These are phyloP conservation scores for Penicillium sp. DNA, from an alignment of 2,329 filamentous ascomycete species.

Conservation along the genomic window DNA sequence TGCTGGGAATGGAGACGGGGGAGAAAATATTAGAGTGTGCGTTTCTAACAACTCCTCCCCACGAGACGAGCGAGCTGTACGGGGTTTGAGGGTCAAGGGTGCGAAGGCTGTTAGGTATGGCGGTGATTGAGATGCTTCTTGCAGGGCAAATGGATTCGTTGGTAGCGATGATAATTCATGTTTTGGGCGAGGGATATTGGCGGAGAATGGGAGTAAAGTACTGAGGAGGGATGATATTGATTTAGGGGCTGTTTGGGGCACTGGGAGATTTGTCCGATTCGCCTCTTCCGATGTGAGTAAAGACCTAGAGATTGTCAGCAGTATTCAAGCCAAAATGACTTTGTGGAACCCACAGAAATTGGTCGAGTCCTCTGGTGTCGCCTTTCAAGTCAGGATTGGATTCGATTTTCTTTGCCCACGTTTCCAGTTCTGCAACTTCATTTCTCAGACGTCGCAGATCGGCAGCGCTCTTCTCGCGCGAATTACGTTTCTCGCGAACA, in stretches of 20 bases:
- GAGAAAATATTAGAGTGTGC: conserved; percentile 35
- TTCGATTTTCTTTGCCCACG: conserved; percentile 57
- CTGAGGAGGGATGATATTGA: conserved; percentile 38
- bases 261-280: conserved; percentile 18
- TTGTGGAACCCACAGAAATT: conserved; percentile 31
- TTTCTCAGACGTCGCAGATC: conserved; percentile 57
- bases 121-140: conserved; percentile 53
- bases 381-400: conserved; percentile 28
- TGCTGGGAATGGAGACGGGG: conserved; percentile 36
- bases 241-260: conserved; percentile 17
- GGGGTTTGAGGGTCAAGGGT: conserved; percentile 55
- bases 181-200: conserved; percentile 21
- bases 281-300: conserved; percentile 30
- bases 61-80: conserved; percentile 25
- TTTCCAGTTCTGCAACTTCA: conserved; percentile 56
- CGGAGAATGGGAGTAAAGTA: conserved; percentile 40
- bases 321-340: neutral
- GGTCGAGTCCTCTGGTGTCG: conserved; percentile 33
- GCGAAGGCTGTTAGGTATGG: conserved; percentile 71
- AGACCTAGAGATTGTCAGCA: conserved; percentile 28
- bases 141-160: conserved; percentile 65
- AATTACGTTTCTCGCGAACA: conserved; percentile 47
- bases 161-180: conserved; percentile 40
- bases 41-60: conserved; percentile 26
- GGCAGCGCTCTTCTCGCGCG: conserved; percentile 52